phyloP scores from a whole-genome alignment of 140 eudicot genomes.

The Flaveria floridana region DNA sequence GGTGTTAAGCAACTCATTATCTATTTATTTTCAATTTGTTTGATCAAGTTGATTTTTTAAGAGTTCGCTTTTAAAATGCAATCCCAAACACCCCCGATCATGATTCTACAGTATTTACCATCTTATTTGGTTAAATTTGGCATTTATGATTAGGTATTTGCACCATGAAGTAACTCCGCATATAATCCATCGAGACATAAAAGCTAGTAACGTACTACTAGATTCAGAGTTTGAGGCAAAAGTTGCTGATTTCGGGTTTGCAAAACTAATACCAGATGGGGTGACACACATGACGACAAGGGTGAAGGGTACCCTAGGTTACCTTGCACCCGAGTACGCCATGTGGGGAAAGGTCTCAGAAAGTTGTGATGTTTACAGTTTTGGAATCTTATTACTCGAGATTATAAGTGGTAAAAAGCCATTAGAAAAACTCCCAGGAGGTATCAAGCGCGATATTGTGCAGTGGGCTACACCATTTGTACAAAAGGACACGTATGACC shows the following conservation, averaged over 20 bases:
- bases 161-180: constrained; percentile 82
- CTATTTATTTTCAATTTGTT: neutral
- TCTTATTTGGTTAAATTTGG: neutral
- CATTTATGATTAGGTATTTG: constrained; percentile 49
- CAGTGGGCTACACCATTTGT: constrained; percentile 72
- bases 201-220: constrained; percentile 77
- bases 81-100: neutral
- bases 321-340: constrained; percentile 85
- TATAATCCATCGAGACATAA: constrained; percentile 83
- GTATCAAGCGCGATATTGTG: constrained; percentile 65
- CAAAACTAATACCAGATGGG: constrained; percentile 75
- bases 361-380: constrained; percentile 81
- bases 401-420: constrained; percentile 68
- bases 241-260: constrained; percentile 90
- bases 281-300: constrained; percentile 77
- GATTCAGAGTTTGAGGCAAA: constrained; percentile 79
- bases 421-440: constrained; percentile 64
- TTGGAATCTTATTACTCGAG: constrained; percentile 68
- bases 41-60: neutral
- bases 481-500: constrained; percentile 53
- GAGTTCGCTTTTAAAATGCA: neutral
- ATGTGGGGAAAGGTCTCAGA: constrained; percentile 92
- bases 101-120: neutral
- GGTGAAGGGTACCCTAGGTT: constrained; percentile 82
- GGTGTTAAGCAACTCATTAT: neutral